Base-by-base conservation (phyloP, 352 stramenopile genomes). In the Globisporangium megalacanthum region DNA sequence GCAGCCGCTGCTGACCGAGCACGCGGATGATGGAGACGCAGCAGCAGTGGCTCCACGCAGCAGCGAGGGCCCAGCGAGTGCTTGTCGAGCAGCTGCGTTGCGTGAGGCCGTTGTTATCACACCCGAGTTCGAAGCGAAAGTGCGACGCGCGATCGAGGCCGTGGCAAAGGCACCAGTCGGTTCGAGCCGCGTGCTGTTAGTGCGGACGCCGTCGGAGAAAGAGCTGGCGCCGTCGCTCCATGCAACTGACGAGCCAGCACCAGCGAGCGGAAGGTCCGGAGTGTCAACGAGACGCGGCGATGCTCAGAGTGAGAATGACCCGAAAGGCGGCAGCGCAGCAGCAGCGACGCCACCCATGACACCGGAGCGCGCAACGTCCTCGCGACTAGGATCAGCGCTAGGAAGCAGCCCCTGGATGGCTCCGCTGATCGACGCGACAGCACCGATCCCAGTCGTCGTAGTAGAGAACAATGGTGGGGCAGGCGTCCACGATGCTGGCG, bases 71-170 rank as follows among this genome's bases (percentile, higher is more conserved):
- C 19, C 25, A 20, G 41, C n/a, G 25, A 54, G 22, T 10, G 48
- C 19, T 33, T 37, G 25, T 6, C 10, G 22, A 8, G 17, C 19
- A 51, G 31, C 41, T 7, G 54, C 58, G 47, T 25, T 54, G 4
- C 39, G 39, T 17, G 39, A 45, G 39, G 39, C 15, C 15, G 41
- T n/a, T 47, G 41, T n/a, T 8, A 69, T 77, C 29, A 83, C 65
- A 22, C 65, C 72, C 6, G 73, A 83, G 49, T 79, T 85, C 54
- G 72, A 85, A 56, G 74, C 77, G 25, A 82, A 83, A 49, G 69
- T 82, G 37, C 61, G 69, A 31, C 75, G 68, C 41, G 77, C 74
- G 25, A 74, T 87, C 41, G 70, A 78, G 14, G 56, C 57, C 0
- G 65, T 69, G 22, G 75, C 68, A 39, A 82, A 77, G 49, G 79